A percentile compares a stretch with the other conserved stretches of the same genome.
phyloP scores from a whole-genome alignment of 805 yeast genomes.

The Nakazawaea laoshanensis region DNA sequence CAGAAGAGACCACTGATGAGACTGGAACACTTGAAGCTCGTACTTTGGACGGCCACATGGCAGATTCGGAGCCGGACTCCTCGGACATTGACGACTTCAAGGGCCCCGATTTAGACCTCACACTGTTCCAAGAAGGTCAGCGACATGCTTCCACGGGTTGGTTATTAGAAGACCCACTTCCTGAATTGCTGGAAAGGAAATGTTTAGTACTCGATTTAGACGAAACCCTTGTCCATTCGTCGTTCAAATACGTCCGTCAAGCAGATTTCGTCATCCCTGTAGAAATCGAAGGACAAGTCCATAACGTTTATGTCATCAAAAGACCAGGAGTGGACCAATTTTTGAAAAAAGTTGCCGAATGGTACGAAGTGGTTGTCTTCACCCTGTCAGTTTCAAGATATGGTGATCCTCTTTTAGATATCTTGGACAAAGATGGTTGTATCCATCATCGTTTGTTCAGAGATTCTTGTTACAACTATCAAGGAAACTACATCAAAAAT shows the following conservation, averaged over 20 bases:
- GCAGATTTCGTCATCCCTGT: conserved; percentile 98
- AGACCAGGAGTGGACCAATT: conserved; percentile 98
- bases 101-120: conserved; percentile 44
- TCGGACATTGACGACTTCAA: no score
- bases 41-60: no score
- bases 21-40: no score
- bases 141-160: conserved; percentile 56
- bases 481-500: conserved; percentile 92
- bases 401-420: conserved; percentile 92
- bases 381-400: conserved; percentile 94
- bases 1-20: no score
- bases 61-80: conserved; percentile 8
- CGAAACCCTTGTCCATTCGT: conserved; percentile 93
- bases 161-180: conserved; percentile 50
- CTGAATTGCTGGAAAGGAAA: conserved; percentile 53
- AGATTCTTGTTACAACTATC: conserved; percentile 88
- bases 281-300: conserved; percentile 86
- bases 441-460: conserved; percentile 91
- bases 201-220: conserved; percentile 89
- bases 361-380: conserved; percentile 92
- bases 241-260: conserved; percentile 82
- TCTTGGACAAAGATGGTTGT: conserved; percentile 64
- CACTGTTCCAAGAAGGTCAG: conserved; percentile 66
- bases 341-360: conserved; percentile 68
- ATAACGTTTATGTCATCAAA: conserved; percentile 92